Base-by-base conservation (phyloP, 1,284 basidiomycete species). In the Ustilago bromivora region DNA sequence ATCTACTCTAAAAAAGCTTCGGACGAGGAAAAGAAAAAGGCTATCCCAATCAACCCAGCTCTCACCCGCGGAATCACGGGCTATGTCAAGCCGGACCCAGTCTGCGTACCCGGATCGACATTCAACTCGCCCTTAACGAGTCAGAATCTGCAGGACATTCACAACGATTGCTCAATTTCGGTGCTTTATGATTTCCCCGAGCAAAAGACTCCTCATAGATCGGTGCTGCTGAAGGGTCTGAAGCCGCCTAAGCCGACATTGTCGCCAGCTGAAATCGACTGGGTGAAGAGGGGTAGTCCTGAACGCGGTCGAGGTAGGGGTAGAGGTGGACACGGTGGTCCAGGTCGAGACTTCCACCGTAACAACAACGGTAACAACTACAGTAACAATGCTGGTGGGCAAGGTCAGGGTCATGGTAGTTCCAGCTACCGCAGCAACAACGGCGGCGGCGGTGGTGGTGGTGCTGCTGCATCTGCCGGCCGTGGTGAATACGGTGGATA, bases 61-160 rank as follows among this genome's bases (percentile, higher is more conserved):
- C 87, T 91, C 13, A 94, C 92, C 79, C 90, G 90, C 68, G 94
- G 95, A 12, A 91, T 97, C 59, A 92, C 90, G 56, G 97, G 97
- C 10, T 89, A 89, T 47, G 90, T 95, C 52, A 88, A 94, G 31
- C 91, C 93, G 9, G 95, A 97, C 86, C 92, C 95, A 3, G 91
- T 92, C 60, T 97, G 93, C 83, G 90, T 99, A 7, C 97, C 97
- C 3, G 93, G 94, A 52, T 93, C 95, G 15, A 96, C 93, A 0
- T 96, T 94, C 86, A 91, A 92, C 82, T 92, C 91, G 36, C 96
- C 95, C 1, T 87, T 94, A 28, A 74, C 73, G 2, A 71, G 76
- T 46, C 64, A 73, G 55, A 59, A 74, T 11, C 70, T 82, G 69
- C 90, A 90, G 2, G 95, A 99, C 87, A 92, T 99, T 71, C 89